Base-by-base conservation (phyloP, 2,329 filamentous ascomycete species). In the Apiospora rasikravindrae region DNA sequence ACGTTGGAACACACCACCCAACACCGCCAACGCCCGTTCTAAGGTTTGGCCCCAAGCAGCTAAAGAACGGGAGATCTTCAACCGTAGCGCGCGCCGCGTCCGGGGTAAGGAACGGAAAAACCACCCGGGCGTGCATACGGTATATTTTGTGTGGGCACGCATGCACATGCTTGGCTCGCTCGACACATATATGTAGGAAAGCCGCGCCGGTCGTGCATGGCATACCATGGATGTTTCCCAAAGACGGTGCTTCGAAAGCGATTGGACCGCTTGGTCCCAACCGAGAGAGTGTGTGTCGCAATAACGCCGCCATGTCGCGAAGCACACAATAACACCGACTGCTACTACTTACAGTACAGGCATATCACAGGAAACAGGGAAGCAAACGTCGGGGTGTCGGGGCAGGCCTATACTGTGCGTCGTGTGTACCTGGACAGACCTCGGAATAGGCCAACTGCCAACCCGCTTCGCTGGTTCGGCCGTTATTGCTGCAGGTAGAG, bases 61-160 rank as follows among this genome's bases (percentile, higher is more conserved):
- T 45, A 22, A 40, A 33, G 57, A 64, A 64, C 57, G 33, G 57
- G 57, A 64, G 57, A 64, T 64, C 57, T 64, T n/a, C 57, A 64
- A 64, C 19, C 33, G 57, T 64, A 40, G 57, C 57, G 33, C 53
- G 29, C 57, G 57, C 37, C 33, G 19, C 19, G 57, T 64, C 57
- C 33, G 57, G 57, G 57, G 57, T 64, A 64, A 19, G 57, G 57
- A 64, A 40, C 57, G 57, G 57, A 64, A 64, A 64, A 64, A 64
- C 57, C 8, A 64, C 22, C 57, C 33, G 33, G 33, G 29, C 57
- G 19, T 11, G 1, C 29, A 37, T 64, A 64, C 57, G n/a, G n/a
- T 22, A 64, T 64, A 33, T 29, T 37, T 37, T 61, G 37, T 64
- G 57, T 64, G 57, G 29, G 19, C 11, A n/a, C 40, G 40, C n/a